Base-by-base conservation (phyloP, 768 basidiomycete genomes). In the Suillus placidus region DNA sequence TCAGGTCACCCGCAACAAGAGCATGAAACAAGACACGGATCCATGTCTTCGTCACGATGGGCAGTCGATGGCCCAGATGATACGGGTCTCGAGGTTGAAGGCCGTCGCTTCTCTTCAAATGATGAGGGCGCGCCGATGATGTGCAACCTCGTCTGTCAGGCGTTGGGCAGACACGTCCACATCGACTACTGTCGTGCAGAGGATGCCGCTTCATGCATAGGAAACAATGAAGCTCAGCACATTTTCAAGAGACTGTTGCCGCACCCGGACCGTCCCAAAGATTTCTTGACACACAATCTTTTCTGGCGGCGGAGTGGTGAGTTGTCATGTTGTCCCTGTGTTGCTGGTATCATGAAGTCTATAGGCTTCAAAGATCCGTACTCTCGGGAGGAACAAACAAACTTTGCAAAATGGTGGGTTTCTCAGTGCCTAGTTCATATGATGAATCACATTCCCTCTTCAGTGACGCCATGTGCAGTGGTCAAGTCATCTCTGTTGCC, bases 341-440 rank as follows among this genome's bases (percentile, higher is more conserved):
- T 35, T 9, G 30, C 23, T 38, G 42, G 35, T 4, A 42, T 26
- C 12, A 45, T 34, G 12, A 61, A 16, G 68, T 61, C 18, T 49
- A 18, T 54, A 87, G 87, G 84, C 12, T 88, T 88, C 77, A 86
- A 82, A 78, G 87, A 89, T 69, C 87, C 87, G 0, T 88, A 89
- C 65, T 82, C 85, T 26, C 79, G 79, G 30, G 85, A 87, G 47
- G 85, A 88, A 57, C 84, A 84, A 68, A 60, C 78, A 1, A 80
- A 82, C 51, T 89, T 88, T 70, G 75, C 77, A 0, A 83, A 84
- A 71, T 88, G 88, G 85, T 84, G 70, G 47, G 80, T 71, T 35
- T 37, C 30, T 38, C 18, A 18, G 1, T 35, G 12, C 35, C 4
- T 37, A 37, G 56, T 37, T 2, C n/a, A 12, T 23, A 38, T 6